These are phyloP conservation scores for Hortaea werneckii DNA, from an alignment of 2,329 filamentous ascomycete genomes.

Conservation along the genomic window DNA sequence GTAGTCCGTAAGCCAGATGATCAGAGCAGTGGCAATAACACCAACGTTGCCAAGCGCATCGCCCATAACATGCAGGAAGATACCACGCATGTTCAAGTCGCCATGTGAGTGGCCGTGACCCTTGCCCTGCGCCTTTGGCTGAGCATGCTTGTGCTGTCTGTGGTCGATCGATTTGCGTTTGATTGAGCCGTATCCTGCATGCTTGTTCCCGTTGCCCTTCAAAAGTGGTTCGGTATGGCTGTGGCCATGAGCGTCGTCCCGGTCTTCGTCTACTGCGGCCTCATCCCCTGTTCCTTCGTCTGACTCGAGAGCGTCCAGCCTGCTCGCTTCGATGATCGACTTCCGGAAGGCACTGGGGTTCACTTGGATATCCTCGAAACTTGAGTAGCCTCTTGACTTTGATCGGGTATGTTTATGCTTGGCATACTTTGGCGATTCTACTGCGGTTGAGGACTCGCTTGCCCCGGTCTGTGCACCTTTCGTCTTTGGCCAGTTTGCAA, in stretches of 20 bases:
- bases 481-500: conserved; percentile 41
- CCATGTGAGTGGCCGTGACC: conserved; percentile 60
- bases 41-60: conserved; percentile 81
- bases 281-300: conserved; percentile 48
- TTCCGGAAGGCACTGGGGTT: conserved; percentile 85
- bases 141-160: conserved; percentile 64
- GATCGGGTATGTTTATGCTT: conserved; percentile 53
- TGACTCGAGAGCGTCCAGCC: conserved; percentile 45
- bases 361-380: conserved; percentile 63
- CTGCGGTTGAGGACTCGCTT: conserved; percentile 10
- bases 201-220: conserved; percentile 23
- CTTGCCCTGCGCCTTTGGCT: conserved; percentile 52
- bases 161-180: conserved; percentile 26
- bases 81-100: conserved; percentile 88
- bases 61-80: conserved; percentile 62
- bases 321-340: conserved; percentile 80
- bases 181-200: conserved; percentile 18
- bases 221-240: conserved; percentile 20
- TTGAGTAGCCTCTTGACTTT: conserved; percentile 44
- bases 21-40: conserved; percentile 69
- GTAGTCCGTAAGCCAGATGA: conserved; percentile 86
- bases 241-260: conserved; percentile 21
- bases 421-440: conserved; percentile 22
- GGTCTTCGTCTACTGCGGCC: conserved; percentile 23
- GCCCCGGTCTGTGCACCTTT: conserved; percentile 15